Evolutionary conservation across 352 stramenopile species (phyloP), one percentile per base, ranked within the genome.

Genomic region (Thraustochytrium striatum): DNA sequence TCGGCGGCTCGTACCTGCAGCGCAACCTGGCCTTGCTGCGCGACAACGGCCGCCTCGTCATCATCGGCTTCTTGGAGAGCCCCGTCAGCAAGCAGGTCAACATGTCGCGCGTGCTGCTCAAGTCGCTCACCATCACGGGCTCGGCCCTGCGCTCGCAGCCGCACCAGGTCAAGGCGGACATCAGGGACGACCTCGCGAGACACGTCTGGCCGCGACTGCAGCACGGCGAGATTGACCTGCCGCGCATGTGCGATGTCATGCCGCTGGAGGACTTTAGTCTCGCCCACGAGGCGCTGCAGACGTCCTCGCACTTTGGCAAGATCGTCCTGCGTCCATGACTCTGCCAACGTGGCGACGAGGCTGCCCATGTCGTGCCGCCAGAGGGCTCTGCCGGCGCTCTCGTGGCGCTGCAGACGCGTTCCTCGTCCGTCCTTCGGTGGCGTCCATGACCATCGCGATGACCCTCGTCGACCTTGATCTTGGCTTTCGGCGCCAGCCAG

Each of bases 1-100:
- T 87, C 13, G 84, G 83, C 2, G 84, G 83, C 30, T 69, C 81
- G 2, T 87, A 87, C 36, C 57, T 86, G 19, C 73, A 82, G 41
- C 59, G 79, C 13, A 84, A 86, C 52, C 82, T 87, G 19, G 84
- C 84, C 39, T 41, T 85, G 43, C 80, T 87, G 36, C 58, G 57
- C 5, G 58, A 73, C 38, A 73, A 85, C 41, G 84, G 83, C 16
- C 57, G 82, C 32, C 61, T 87, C 33, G 83, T 87, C 35, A 83
- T 85, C 30, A 85, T 87, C 43, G 84, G 73, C 25, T 83, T 87
- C 41, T 57, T 84, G 35, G 61, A 79, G 59, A 69, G 83, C 2
- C 50, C 82, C 13, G 39, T 81, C 43, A 62, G 82, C 32, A 32
- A 58, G 19, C 32, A 72, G 21, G 41, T 57, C 9, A 72, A 78